Percentiles rank a stretch among this genome's conserved stretches.
Evolutionary conservation across 202 grass and related monocot species (phyloP).

Genomic region (Setaria italica): DNA sequence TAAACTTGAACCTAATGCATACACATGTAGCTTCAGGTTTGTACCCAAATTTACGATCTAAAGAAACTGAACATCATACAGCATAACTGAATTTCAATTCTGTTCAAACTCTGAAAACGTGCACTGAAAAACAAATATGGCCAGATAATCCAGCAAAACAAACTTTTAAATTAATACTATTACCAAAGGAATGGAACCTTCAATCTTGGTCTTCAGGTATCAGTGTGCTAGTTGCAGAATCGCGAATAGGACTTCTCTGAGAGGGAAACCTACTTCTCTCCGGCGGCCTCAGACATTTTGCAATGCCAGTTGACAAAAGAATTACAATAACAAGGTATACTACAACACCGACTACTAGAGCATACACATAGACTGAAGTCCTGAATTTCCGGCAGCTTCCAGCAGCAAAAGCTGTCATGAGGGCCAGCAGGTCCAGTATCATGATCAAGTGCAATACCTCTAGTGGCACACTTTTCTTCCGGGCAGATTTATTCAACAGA

Average conservation of each 20-base stretch:
- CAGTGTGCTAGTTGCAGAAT: neutral
- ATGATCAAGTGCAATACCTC: conserved; percentile 49
- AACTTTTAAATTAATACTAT: neutral
- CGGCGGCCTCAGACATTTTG: neutral
- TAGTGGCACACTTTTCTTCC: conserved; percentile 26
- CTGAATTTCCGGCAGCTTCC: conserved; percentile 51
- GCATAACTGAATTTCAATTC: no score
- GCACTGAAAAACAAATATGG: neutral
- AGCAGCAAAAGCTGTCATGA: conserved; percentile 62
- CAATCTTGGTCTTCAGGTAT: neutral
- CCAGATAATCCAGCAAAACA: neutral
- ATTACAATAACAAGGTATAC: conserved; percentile 25
- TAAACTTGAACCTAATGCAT: neutral
- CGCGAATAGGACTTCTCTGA: neutral
- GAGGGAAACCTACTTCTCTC: neutral
- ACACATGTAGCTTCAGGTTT: neutral
- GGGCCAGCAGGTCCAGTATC: conserved; percentile 53
- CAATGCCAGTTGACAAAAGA: conserved; percentile 19
- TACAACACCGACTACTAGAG: conserved; percentile 28
- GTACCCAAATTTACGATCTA: neutral
- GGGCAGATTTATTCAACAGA: conserved; percentile 42
- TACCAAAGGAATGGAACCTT: neutral
- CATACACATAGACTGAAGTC: conserved; percentile 52
- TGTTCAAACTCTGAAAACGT: neutral
- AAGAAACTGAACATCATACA: neutral